Percentiles rank a stretch among this genome's conserved stretches.
Evolutionary conservation across 2,329 filamentous ascomycete species (phyloP).

Genomic region (Harringtonia lauricola): DNA sequence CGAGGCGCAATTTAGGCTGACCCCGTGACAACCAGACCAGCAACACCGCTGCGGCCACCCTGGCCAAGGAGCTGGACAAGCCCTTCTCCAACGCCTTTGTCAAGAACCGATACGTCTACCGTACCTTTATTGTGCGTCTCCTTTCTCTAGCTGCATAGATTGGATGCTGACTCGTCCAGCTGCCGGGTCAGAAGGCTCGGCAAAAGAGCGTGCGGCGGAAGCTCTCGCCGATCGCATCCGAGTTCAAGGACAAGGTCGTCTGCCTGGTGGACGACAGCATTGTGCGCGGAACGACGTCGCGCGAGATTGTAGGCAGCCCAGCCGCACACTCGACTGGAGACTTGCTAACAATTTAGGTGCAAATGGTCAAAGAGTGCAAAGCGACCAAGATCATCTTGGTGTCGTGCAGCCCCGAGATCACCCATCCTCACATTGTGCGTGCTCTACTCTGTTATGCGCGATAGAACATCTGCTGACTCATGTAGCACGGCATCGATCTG

Average conservation of each 20-base stretch:
- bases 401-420: constrained; percentile 80
- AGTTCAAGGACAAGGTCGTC: constrained; percentile 73
- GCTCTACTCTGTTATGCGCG: background rate
- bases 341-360: background rate
- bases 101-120: constrained; percentile 82
- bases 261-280: constrained; percentile 76
- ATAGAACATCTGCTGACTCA: background rate
- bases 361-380: constrained; percentile 30
- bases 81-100: constrained; percentile 75
- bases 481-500: constrained; percentile 32
- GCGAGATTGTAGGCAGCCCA: constrained; percentile 38
- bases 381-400: constrained; percentile 39
- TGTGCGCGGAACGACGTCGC: constrained; percentile 48
- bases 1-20: too few relatives aligned
- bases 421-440: constrained; percentile 60
- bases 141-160: constrained; percentile 22
- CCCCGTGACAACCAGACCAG: constrained; percentile 55
- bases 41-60: constrained; percentile 66
- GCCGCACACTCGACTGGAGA: background rate
- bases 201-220: constrained; percentile 85
- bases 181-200: constrained; percentile 62
- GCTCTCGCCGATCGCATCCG: constrained; percentile 73
- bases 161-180: background rate
- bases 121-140: constrained; percentile 57
- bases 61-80: constrained; percentile 66